A percentile compares a stretch with the other conserved stretches of the same genome.
Evolutionary conservation across 371 early-diverging fungal genomes (phyloP).

Genomic region (Mucor saturninus): DNA sequence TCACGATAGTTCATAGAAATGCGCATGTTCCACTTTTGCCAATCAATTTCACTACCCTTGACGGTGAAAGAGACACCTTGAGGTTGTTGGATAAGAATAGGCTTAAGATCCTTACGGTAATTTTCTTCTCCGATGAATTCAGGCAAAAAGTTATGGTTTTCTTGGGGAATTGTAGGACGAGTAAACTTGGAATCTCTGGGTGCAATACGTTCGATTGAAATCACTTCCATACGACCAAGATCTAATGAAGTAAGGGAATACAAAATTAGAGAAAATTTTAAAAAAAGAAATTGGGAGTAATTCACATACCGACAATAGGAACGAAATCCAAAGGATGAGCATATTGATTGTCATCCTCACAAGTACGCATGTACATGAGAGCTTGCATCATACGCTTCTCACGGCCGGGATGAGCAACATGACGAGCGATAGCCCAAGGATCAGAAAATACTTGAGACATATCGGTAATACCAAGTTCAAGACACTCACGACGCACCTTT

Average conservation of each 20-base stretch:
- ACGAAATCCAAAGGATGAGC: slow-evolving; percentile 61
- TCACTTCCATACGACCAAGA: slow-evolving; percentile 47
- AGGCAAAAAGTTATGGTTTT: slow-evolving; percentile 56
- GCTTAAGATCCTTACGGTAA: slow-evolving; percentile 56
- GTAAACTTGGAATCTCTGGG: slow-evolving; percentile 52
- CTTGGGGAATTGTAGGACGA: slow-evolving; percentile 52
- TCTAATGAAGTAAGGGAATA: slow-evolving; percentile 27
- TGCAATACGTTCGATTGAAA: slow-evolving; percentile 51
- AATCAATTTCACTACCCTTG: slow-evolving; percentile 54
- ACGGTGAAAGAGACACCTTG: slow-evolving; percentile 59
- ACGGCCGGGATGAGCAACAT: slow-evolving; percentile 46
- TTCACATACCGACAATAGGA: slow-evolving; percentile 51
- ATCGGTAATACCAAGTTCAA: slow-evolving; percentile 51
- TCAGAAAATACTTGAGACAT: slow-evolving; percentile 53
- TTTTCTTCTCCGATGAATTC: slow-evolving; percentile 55
- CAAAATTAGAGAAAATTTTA: neutral
- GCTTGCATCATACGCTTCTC: slow-evolving; percentile 54
- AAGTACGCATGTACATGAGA: slow-evolving; percentile 59
- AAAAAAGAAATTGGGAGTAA: neutral
- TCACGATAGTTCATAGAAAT: slow-evolving; percentile 64
- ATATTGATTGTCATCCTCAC: slow-evolving; percentile 59
- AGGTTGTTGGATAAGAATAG: slow-evolving; percentile 58
- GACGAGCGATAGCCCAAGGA: slow-evolving; percentile 61
- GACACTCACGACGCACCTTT: slow-evolving; percentile 46
- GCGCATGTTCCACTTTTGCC: slow-evolving; percentile 65